A percentile compares a stretch with the other conserved stretches of the same genome.
phyloP scores from a whole-genome alignment of 257 asterid species.

The Solanum rostratum region DNA sequence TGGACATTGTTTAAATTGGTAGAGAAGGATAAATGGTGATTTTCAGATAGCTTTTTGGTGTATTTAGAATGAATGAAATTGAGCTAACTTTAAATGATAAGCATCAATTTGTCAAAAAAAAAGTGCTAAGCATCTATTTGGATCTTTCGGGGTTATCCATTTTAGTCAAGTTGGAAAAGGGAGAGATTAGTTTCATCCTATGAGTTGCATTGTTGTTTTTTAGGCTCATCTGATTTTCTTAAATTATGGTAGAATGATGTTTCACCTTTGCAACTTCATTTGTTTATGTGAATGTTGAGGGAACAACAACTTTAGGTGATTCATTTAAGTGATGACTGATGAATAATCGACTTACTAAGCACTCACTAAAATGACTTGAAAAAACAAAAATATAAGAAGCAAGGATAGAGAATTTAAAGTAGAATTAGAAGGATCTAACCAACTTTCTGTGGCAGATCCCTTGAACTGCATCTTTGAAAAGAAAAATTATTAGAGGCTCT shows the following conservation, averaged over 20 bases:
- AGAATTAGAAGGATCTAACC: background rate
- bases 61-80: background rate
- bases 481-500: background rate
- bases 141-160: background rate
- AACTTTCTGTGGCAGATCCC: background rate
- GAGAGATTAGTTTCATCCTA: background rate
- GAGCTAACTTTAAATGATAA: background rate
- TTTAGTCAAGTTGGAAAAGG: background rate
- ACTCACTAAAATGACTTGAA: background rate
- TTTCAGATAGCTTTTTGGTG: background rate
- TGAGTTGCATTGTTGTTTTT: background rate
- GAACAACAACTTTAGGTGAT: too few relatives aligned
- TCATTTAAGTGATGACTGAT: background rate
- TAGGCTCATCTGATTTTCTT: background rate
- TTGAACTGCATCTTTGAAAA: background rate
- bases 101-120: background rate
- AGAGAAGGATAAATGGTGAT: background rate
- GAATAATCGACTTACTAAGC: background rate
- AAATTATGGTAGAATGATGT: background rate
- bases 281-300: too few relatives aligned
- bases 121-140: background rate
- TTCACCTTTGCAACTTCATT: too few relatives aligned
- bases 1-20: background rate
- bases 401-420: background rate
- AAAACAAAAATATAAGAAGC: background rate